Conservation (phyloP, 352 stramenopile species). For the Halophytophthora batemanensis region DNA sequence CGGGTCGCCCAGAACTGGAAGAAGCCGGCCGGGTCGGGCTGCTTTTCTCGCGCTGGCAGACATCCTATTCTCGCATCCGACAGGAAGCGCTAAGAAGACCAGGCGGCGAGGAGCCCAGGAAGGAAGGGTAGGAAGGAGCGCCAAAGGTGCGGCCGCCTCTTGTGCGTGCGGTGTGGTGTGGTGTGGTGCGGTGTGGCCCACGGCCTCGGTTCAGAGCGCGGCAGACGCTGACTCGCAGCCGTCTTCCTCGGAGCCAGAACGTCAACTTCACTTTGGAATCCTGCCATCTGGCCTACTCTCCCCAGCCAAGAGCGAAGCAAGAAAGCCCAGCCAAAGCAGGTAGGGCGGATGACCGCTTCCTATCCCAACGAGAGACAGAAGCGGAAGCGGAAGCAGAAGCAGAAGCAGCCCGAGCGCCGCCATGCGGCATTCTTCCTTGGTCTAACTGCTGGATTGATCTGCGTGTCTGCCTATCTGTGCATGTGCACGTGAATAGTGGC, state of each 20-base stretch:
- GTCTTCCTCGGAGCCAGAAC: neutral
- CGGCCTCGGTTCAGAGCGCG: neutral
- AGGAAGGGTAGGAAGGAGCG: neutral
- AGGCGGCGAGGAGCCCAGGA: constrained; percentile 10
- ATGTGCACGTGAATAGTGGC: constrained; percentile 22
- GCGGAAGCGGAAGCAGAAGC: too few relatives aligned
- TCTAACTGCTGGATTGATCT: constrained; percentile 25
- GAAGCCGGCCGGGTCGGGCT: constrained; percentile 3
- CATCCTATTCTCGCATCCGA: neutral
- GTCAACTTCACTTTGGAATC: constrained; percentile 18
- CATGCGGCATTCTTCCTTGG: constrained; percentile 7
- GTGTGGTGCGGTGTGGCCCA: too few relatives aligned
- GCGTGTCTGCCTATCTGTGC: neutral
- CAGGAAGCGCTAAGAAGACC: neutral
- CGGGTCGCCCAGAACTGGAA: constrained; percentile 26
- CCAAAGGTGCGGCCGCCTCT: neutral
- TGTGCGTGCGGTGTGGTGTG: too few relatives aligned
- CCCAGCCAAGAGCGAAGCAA: neutral
- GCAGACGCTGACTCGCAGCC: neutral
- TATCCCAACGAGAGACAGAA: too few relatives aligned
- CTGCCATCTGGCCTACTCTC: neutral
- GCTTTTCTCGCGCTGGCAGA: constrained; percentile 14
- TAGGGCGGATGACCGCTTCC: too few relatives aligned
- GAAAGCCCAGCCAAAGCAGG: too few relatives aligned
- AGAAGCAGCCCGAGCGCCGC: too few relatives aligned